A percentile compares a stretch with the other conserved stretches of the same genome.
Conservation (phyloP, 352 stramenopile genomes). For the Phytopythium sindhum region DNA sequence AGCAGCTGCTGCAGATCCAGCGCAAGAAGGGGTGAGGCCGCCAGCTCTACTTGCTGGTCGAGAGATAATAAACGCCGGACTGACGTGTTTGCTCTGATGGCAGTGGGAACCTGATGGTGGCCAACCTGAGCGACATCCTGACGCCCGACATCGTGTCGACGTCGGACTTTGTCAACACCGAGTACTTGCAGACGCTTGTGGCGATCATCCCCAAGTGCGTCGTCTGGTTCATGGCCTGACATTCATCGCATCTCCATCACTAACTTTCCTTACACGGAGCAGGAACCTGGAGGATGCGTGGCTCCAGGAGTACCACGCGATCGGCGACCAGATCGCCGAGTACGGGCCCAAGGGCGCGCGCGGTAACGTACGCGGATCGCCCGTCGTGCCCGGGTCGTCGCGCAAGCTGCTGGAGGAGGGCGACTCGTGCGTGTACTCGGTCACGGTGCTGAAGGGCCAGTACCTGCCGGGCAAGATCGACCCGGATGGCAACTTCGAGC, state of each 20-base stretch:
- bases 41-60: not conserved
- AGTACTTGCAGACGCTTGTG: conserved; percentile 97
- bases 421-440: conserved; percentile 92
- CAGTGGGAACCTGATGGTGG: conserved; percentile 92
- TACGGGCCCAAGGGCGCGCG: conserved; percentile 90
- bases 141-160: conserved; percentile 87
- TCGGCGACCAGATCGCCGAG: conserved; percentile 87
- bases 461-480: conserved; percentile 87
- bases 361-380: conserved; percentile 91
- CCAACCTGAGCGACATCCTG: conserved; percentile 94
- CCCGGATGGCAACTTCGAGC: conserved; percentile 88
- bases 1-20: conserved; percentile 84
- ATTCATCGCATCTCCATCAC: not conserved
- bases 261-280: not conserved
- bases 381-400: conserved; percentile 92
- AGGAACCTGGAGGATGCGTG: conserved; percentile 88
- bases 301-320: conserved; percentile 83
- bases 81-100: not conserved
- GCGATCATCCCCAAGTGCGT: conserved; percentile 91
- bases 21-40: conserved; percentile 87
- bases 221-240: too few species aligned
- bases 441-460: conserved; percentile 95
- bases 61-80: not conserved
- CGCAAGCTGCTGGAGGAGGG: conserved; percentile 90
- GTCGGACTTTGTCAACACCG: conserved; percentile 93